phyloP scores from a whole-genome alignment of 2,329 filamentous ascomycete genomes.

The Ascochyta koolunga region DNA sequence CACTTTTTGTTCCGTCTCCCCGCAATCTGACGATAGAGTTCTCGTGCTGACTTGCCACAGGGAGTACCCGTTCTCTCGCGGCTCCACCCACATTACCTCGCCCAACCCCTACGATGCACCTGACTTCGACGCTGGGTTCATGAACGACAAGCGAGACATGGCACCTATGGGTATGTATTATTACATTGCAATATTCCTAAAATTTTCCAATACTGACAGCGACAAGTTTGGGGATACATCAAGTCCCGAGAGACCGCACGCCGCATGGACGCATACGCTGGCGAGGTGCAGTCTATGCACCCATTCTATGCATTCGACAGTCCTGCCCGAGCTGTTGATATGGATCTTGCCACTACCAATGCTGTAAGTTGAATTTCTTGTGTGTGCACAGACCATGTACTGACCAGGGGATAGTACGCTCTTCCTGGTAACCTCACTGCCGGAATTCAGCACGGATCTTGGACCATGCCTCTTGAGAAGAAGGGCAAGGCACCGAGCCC shows the following conservation, averaged over 20 bases:
- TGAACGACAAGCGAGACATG: slow-evolving; percentile 87
- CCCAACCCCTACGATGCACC: slow-evolving; percentile 74
- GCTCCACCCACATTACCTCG: slow-evolving; percentile 72
- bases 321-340: slow-evolving; percentile 71
- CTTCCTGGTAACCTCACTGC: slow-evolving; percentile 73
- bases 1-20: slow-evolving; percentile 69
- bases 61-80: slow-evolving; percentile 77
- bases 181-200: not conserved
- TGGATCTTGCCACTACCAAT: slow-evolving; percentile 77
- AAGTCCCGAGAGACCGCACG: slow-evolving; percentile 81
- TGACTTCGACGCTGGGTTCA: slow-evolving; percentile 82
- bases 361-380: slow-evolving; percentile 37
- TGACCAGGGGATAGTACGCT: slow-evolving; percentile 60
- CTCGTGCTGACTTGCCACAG: too few relatives aligned
- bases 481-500: slow-evolving; percentile 58
- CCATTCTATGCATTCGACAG: slow-evolving; percentile 76
- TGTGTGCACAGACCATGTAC: not conserved
- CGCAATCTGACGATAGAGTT: too few relatives aligned
- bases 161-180: slow-evolving; percentile 60
- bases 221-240: slow-evolving; percentile 76
- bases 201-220: not conserved
- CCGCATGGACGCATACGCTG: slow-evolving; percentile 77
- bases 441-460: slow-evolving; percentile 75
- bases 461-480: slow-evolving; percentile 62
- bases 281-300: slow-evolving; percentile 69